These are phyloP conservation scores for Pseudocercospora ulei DNA, from an alignment of 2,329 filamentous ascomycete species.

Conservation along the genomic window DNA sequence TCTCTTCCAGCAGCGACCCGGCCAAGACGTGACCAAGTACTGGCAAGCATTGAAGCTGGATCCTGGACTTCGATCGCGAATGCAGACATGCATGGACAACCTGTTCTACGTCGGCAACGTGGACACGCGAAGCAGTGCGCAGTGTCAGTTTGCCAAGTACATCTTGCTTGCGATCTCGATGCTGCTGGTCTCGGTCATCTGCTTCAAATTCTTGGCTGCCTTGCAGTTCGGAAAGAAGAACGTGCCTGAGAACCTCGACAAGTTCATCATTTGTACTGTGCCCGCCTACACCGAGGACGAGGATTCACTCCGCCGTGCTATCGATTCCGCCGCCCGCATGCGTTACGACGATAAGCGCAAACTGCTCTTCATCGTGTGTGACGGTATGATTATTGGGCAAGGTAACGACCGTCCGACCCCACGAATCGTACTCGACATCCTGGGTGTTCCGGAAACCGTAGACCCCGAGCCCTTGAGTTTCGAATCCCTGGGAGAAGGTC, in stretches of 20 bases:
- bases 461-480: slow-evolving; percentile 96
- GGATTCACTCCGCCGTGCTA: slow-evolving; percentile 89
- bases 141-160: slow-evolving; percentile 81
- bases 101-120: slow-evolving; percentile 88
- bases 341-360: slow-evolving; percentile 98
- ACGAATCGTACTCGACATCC: slow-evolving; percentile 89
- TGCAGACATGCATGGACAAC: slow-evolving; percentile 80
- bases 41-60: slow-evolving; percentile 63
- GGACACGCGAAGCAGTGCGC: slow-evolving; percentile 77
- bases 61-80: slow-evolving; percentile 49
- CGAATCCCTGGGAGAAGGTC: slow-evolving; percentile 86
- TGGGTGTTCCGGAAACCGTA: slow-evolving; percentile 85
- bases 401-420: slow-evolving; percentile 94
- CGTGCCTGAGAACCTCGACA: slow-evolving; percentile 89
- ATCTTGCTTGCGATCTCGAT: slow-evolving; percentile 77
- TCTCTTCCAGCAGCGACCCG: slow-evolving; percentile 67
- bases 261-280: slow-evolving; percentile 96
- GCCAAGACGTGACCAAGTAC: slow-evolving; percentile 70
- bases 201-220: slow-evolving; percentile 93
- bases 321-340: slow-evolving; percentile 92
- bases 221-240: slow-evolving; percentile 89
- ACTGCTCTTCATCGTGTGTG: slow-evolving; percentile 81
- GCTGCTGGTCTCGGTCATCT: slow-evolving; percentile 69
- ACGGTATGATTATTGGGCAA: slow-evolving; percentile 99
- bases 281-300: slow-evolving; percentile 98